These are phyloP conservation scores for Toxoplasma gondii DNA, from an alignment of 169 alveolate genomes.

Conservation along the genomic window DNA sequence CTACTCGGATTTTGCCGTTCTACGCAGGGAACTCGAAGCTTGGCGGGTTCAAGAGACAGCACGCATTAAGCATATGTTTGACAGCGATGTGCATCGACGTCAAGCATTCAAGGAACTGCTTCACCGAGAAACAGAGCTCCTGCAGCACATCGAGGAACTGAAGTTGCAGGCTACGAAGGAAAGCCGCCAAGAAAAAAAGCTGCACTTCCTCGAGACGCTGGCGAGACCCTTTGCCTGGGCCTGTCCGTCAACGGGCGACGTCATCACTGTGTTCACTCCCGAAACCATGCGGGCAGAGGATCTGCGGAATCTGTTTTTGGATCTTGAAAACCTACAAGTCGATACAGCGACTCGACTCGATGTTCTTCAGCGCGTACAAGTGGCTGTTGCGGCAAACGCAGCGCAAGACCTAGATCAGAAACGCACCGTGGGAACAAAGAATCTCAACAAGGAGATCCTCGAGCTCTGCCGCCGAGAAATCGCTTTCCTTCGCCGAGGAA, in stretches of 20 bases:
- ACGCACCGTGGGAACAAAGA: not conserved
- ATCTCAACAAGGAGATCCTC: not conserved
- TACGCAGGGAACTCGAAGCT: not conserved
- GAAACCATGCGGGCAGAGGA: constrained; percentile 36
- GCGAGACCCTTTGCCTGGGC: constrained; percentile 25
- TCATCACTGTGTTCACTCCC: constrained; percentile 15
- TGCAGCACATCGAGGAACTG: constrained; percentile 15
- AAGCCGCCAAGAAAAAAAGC: not conserved
- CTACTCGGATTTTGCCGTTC: not conserved
- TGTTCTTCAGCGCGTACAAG: not conserved
- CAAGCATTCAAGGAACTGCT: constrained; percentile 22
- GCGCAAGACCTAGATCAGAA: not conserved
- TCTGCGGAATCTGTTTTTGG: not conserved
- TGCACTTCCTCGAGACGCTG: not conserved
- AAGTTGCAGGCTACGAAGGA: not conserved
- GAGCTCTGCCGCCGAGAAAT: constrained; percentile 5
- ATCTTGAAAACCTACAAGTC: not conserved
- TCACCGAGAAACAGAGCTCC: not conserved
- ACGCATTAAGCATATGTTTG: not conserved
- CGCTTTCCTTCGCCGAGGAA: not conserved
- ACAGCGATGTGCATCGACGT: not conserved
- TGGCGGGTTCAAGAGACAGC: constrained; percentile 1
- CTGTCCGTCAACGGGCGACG: constrained; percentile 4
- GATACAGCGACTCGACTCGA: not conserved
- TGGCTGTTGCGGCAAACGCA: not conserved